Base-by-base conservation (phyloP, 2,329 filamentous ascomycete species). In the Colletotrichum destructivum region DNA sequence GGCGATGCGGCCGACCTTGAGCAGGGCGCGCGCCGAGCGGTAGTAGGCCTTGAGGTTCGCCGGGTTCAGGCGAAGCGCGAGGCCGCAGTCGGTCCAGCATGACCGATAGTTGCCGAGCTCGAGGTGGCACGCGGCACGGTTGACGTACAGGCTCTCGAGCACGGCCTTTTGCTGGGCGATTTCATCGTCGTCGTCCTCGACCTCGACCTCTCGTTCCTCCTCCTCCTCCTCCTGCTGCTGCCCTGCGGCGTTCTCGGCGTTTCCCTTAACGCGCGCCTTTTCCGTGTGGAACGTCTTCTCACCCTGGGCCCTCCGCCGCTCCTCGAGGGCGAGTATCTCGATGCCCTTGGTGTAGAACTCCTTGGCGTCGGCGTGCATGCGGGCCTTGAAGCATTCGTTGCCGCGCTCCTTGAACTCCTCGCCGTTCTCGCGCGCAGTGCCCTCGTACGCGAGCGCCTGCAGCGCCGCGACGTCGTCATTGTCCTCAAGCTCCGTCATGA, bases 311-410 rank as follows among this genome's bases (percentile, higher is more conserved):
- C 89, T 84, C 74, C 88, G 88, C 67, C 83, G 81, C 78, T 94
- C 89, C 81, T 93, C 92, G 7, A 84, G 84, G 13, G 88, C 86
- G 21, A 98, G 83, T 8, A 97, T 89, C 13, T 89, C 85, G 63
- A 98, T 87, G n/a, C 92, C 95, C 84, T 97, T 96, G 40, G 88
- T 90, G 81, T 99, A 99, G 81, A 95, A 98, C 81, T 98, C 95
- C 79, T 93, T 92, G 4, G 95, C 96, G 81, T 98, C 95, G 35
- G 82, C 86, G 90, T 93, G 98, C 59, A 90, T 87, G 81, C 91
- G 91, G 66, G 87, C 87, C 76, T 88, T 88, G 79, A 97, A 97
- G 78, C 90, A 91, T 77, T 98, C 96, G 80, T 99, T 99, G 44
- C 96, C 96, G 75, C 94, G 93, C 79, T 96, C 92, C 77, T 96